Conservation (phyloP, 176 grass and related monocot genomes). For the Cenchrus fungigraminus region DNA sequence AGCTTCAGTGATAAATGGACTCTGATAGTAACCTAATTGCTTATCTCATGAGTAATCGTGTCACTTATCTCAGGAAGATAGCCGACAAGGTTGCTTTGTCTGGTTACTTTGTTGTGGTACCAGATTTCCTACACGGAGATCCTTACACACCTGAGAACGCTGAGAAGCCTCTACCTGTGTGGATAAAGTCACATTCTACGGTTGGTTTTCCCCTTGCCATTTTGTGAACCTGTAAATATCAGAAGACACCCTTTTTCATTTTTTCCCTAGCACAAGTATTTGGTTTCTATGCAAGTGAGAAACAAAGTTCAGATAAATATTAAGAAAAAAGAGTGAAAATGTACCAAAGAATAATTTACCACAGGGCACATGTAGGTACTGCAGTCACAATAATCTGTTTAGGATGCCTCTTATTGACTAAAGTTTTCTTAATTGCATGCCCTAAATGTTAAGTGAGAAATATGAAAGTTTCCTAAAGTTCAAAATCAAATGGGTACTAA, state of each 20-base stretch:
- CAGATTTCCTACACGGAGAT: conserved; percentile 65
- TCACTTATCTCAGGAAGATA: conserved; percentile 45
- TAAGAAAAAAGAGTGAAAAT: background rate
- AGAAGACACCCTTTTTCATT: background rate
- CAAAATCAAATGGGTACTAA: background rate
- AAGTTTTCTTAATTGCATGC: background rate
- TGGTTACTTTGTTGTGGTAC: conserved; percentile 62
- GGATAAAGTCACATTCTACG: background rate
- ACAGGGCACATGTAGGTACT: background rate
- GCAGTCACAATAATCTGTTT: background rate
- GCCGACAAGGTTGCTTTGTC: conserved; percentile 54
- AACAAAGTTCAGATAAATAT: background rate
- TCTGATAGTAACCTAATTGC: background rate
- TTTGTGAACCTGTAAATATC: background rate
- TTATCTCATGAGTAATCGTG: background rate
- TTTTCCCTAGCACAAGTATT: no score
- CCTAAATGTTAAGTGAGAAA: background rate
- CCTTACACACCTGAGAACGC: background rate
- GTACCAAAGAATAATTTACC: background rate
- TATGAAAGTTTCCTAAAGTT: background rate
- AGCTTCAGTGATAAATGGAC: background rate
- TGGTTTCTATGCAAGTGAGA: background rate
- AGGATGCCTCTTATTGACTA: background rate
- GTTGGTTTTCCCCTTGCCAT: background rate
- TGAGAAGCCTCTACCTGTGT: background rate